Base-by-base conservation (phyloP, 768 basidiomycete species). In the Phaeotremella fagi region DNA sequence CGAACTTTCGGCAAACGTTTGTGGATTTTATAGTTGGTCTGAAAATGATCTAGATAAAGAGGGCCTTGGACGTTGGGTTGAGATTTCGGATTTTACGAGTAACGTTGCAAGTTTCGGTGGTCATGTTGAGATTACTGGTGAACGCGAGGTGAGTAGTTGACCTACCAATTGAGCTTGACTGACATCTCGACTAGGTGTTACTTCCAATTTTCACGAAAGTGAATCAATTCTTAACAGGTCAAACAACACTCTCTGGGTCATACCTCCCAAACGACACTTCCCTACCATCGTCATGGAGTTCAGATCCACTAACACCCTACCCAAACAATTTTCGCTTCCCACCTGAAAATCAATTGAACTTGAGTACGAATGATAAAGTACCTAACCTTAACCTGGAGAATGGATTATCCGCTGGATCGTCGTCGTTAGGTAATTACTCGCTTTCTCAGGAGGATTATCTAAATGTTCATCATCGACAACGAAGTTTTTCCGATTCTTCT, bases 121-220 rank as follows among this genome's bases (percentile, higher is more conserved):
- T 1, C 50, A 24, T 38, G 50, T 51, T 29, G 68, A 70, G 43
- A 26, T 70, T 16, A 70, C 64, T 1, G 68, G 68, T 1, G 51
- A 58, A 9, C 48, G 55, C 35, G 59, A 59, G 20, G 68, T 66
- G 37, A 54, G 59, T 33, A 6, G 33, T 4, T 48, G 44, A 18
- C 12, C 38, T 7, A n/a, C n/a, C n/a, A n/a, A n/a, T n/a, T n/a
- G n/a, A n/a, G n/a, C n/a, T n/a, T 7, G 38, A 22, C 7, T 41
- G 31, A 33, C n/a, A n/a, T 12, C 27, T 45, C 47, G 33, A 51
- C n/a, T 27, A 64, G 63, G 38, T 50, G n/a, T 57, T 65, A 22
- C 37, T 65, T 1, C 41, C 60, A 11, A 54, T 52, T 15, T 65
- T 64, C 43, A 36, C 50, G 11, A 23, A 48, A 28, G 53, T 60